Base-by-base conservation (phyloP, 2,329 filamentous ascomycete species). In the Teratosphaeria viscida region DNA sequence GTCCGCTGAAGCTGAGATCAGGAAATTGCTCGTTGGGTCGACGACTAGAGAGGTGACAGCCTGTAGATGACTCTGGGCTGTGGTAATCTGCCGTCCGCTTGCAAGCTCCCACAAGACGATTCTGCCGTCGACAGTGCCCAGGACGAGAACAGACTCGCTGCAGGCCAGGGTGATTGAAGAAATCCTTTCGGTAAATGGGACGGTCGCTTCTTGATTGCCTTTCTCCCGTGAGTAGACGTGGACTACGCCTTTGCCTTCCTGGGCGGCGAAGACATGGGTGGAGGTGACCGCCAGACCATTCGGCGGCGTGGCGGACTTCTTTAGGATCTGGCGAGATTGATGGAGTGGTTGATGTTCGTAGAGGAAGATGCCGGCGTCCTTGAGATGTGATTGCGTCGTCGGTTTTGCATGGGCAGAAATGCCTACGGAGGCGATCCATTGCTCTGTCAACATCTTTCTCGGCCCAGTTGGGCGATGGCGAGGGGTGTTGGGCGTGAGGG, bases 81-180 rank as follows among this genome's bases (percentile, higher is more conserved):
- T 92, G 6, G 86, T 86, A 56, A 92, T 79, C 70, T 89, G 84
- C 61, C 90, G 81, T 58, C 90, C 90, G 10, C 89, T 91, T 58
- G 64, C 66, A 63, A 94, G 90, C 86, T 99, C 94, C 94, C 94
- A 99, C 2, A 95, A 75, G 68, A 96, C 88, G 65, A 97, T 75
- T 59, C 92, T 85, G 16, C 94, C 94, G 66, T 91, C 90, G 59
- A 86, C 85, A 0, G 91, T 95, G 11, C 94, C 94, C 58, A 95
- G 74, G 58, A 90, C 78, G 64, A 96, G 78, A 56, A 95, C 82
- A 57, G 79, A 77, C 63, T 80, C 79, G 64, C 89, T 82, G 55
- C 83, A 86, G 27, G 85, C 84, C 58, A 95, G 79, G 26, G 85
- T 82, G 68, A 95, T 77, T 74, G 88, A 91, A 64, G 85, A 86